Conservation (phyloP, 805 yeast genomes). For the Saturnispora halmiae region DNA sequence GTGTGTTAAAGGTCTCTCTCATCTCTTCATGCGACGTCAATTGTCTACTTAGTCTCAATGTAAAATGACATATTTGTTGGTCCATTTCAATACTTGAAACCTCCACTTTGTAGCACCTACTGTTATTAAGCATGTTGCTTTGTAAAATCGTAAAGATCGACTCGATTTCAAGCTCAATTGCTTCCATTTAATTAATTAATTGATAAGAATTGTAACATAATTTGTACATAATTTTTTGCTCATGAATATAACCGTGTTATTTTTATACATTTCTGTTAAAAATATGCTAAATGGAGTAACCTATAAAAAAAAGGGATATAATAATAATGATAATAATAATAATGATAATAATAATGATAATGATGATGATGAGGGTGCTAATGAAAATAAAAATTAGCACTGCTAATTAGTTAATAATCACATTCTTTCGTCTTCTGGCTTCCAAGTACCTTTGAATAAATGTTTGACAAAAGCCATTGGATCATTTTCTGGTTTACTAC, state of each 20-base stretch:
- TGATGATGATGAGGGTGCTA: no score
- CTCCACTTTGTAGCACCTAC: background rate
- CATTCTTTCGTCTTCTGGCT: constrained; percentile 25
- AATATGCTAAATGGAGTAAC: no score
- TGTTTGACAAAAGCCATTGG: constrained; percentile 52
- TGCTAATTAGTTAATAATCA: background rate
- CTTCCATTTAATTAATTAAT: background rate
- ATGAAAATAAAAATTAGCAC: no score
- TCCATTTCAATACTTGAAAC: no score
- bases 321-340: no score
- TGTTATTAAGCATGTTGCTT: background rate
- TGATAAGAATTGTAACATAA: background rate
- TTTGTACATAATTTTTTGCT: background rate
- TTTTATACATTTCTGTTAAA: no score
- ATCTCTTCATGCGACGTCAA: background rate
- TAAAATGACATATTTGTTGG: no score
- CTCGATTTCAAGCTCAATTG: background rate
- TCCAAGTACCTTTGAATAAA: constrained; percentile 61
- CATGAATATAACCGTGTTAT: no score
- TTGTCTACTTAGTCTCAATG: background rate
- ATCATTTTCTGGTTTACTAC: constrained; percentile 36
- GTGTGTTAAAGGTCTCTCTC: background rate
- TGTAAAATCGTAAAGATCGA: background rate
- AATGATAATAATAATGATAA: no score
- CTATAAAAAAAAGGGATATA: no score